Evolutionary conservation across 352 stramenopile species (phyloP).

Genomic region (Globisporangium carolinianum): DNA sequence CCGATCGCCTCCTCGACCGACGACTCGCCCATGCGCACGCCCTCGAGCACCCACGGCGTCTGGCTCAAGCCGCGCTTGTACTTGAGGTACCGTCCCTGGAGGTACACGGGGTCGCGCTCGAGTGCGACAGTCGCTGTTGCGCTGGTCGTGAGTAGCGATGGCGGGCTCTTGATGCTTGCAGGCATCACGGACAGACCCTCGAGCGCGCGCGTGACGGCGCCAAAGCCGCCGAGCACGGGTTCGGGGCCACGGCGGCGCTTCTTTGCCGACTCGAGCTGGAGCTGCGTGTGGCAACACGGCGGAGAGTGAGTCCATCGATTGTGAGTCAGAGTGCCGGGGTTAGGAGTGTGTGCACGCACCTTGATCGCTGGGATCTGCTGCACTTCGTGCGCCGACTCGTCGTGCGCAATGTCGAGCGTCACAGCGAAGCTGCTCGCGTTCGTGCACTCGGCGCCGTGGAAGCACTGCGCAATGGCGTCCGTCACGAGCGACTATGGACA

Average conservation of each 20-base stretch:
- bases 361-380: conserved; percentile 73
- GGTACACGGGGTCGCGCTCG: conserved; percentile 80
- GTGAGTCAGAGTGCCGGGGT: too few species aligned
- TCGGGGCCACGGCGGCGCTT: conserved; percentile 62
- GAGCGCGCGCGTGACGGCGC: conserved; percentile 63
- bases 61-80: conserved; percentile 86
- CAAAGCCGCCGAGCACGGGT: conserved; percentile 70
- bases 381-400: conserved; percentile 62
- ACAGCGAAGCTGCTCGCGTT: conserved; percentile 62
- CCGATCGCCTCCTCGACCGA: conserved; percentile 89
- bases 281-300: conserved; percentile 16
- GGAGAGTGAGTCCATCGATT: too few species aligned
- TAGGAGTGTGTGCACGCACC: conserved; percentile 14
- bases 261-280: conserved; percentile 47
- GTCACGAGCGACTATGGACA: conserved; percentile 32
- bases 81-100: conserved; percentile 89
- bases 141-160: conserved; percentile 25
- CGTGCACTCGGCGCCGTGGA: conserved; percentile 43
- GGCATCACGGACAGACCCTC: conserved; percentile 37
- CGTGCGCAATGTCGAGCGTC: conserved; percentile 60
- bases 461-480: conserved; percentile 30
- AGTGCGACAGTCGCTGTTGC: conserved; percentile 35
- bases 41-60: conserved; percentile 88
- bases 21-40: conserved; percentile 74
- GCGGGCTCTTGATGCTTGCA: conserved; percentile 47